These are phyloP conservation scores for Globisporangium mamillatum DNA, from an alignment of 352 stramenopile species.

Conservation along the genomic window DNA sequence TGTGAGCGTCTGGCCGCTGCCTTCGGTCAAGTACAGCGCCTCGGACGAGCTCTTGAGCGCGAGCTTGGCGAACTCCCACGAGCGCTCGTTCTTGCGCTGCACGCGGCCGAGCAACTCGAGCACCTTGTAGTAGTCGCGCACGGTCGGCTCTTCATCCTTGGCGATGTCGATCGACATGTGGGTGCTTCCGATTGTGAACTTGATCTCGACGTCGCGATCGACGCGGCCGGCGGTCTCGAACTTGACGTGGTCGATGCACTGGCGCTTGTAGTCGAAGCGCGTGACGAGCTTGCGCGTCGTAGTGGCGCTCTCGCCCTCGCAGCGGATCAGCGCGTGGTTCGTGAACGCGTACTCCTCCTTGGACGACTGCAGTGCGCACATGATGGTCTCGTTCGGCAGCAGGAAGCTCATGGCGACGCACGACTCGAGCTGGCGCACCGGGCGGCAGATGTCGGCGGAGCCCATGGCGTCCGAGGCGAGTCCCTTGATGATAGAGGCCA, in stretches of 20 bases:
- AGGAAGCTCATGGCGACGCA: slow-evolving; percentile 33
- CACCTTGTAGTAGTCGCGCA: slow-evolving; percentile 41
- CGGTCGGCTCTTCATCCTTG: slow-evolving; percentile 25
- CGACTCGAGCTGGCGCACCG: slow-evolving; percentile 28
- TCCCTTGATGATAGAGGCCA: slow-evolving; percentile 40
- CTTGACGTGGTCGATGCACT: slow-evolving; percentile 24
- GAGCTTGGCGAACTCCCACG: slow-evolving; percentile 30
- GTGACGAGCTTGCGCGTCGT: slow-evolving; percentile 44
- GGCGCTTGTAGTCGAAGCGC: slow-evolving; percentile 32
- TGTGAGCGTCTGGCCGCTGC: slow-evolving; percentile 31
- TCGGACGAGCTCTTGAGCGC: slow-evolving; percentile 29
- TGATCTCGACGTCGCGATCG: slow-evolving; percentile 48
- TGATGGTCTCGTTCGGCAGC: slow-evolving; percentile 35
- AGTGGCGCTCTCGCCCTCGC: slow-evolving; percentile 34
- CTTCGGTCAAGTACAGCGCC: slow-evolving; percentile 33
- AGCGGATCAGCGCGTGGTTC: slow-evolving; percentile 49
- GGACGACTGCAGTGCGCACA: slow-evolving; percentile 55
- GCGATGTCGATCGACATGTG: slow-evolving; percentile 32
- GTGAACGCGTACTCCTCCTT: slow-evolving; percentile 69
- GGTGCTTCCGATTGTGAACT: slow-evolving; percentile 27
- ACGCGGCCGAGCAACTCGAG: slow-evolving; percentile 31
- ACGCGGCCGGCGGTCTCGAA: slow-evolving; percentile 48
- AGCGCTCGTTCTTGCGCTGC: slow-evolving; percentile 33
- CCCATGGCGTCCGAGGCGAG: slow-evolving; percentile 50
- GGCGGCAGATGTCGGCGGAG: slow-evolving; percentile 51